Base-by-base conservation (phyloP, 2,329 filamentous ascomycete genomes). In the Alternaria angustiovoidea region DNA sequence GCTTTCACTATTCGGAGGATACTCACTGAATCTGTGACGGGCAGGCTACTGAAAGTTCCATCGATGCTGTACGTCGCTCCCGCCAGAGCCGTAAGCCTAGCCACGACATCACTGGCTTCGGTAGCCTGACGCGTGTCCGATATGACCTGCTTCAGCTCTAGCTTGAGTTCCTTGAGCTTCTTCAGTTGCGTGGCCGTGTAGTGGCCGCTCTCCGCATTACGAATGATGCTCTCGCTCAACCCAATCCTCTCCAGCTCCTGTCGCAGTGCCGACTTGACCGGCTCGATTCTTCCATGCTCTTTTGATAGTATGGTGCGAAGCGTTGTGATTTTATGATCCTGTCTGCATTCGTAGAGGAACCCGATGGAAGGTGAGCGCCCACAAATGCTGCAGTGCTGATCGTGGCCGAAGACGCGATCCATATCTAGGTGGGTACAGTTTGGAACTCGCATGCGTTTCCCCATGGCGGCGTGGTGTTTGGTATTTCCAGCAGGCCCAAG, bases 301-400 rank as follows among this genome's bases (percentile, higher is more conserved):
- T 18, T 26, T 3, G 34, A 32, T 20, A 67, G 18, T 6, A 62
- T 49, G 14, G 57, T 30, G 30, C 54, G 57, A 2, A 67, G 61
- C 18, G 64, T 61, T n/a, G 48, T 47, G 12, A 48, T 20, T 36
- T 62, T 59, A 18, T 52, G 53, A 28, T 93, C 91, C 73, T 91
- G 87, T 12, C 84, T 86, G 76, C 92, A 95, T 60, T 85, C 82
- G 75, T 92, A 95, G 22, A 95, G 79, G 86, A 90, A 95, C 26
- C 91, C 90, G 54, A 89, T 82, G 16, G 82, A 78, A 0, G 89
- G 86, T 1, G 77, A 75, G 41, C 79, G 78, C 39, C 80, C 79
- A 69, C 92, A 95, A 24, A 82, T 72, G 7, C 83, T 78, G 78
- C 92, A 95, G 18, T 75, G 71, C 28, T 82, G 73, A 20, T 78